These are phyloP conservation scores for Lachancea lanzarotensis DNA, from an alignment of 805 yeast species.

Conservation along the genomic window DNA sequence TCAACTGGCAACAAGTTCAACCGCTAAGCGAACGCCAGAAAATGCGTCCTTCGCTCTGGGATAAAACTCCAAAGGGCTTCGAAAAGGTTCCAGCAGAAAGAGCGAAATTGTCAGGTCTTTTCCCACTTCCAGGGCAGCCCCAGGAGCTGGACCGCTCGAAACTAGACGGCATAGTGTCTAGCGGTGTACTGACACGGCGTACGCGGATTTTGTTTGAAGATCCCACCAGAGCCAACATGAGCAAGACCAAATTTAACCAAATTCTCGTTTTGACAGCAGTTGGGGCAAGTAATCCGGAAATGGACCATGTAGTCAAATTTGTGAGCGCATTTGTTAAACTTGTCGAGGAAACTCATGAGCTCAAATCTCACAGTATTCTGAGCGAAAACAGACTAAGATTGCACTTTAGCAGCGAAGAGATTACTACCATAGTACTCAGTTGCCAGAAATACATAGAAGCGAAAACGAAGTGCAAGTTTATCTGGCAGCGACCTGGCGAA, in stretches of 20 bases:
- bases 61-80: conserved; percentile 61
- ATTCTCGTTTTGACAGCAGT: conserved; percentile 8
- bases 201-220: conserved; percentile 30
- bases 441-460: conserved; percentile 20
- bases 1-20: conserved; percentile 35
- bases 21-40: conserved; percentile 49
- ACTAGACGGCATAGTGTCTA: conserved; percentile 27
- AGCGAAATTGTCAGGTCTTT: conserved; percentile 73
- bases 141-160: conserved; percentile 29
- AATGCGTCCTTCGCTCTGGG: conserved; percentile 54
- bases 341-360: conserved; percentile 9
- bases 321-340: conserved; percentile 7
- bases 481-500: conserved; percentile 26
- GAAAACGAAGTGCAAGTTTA: conserved; percentile 8
- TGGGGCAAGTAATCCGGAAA: conserved; percentile 2
- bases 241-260: conserved; percentile 6
- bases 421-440: conserved; percentile 18
- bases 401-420: conserved; percentile 8
- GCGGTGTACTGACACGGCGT: conserved; percentile 24
- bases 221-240: conserved; percentile 23
- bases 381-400: conserved; percentile 6
- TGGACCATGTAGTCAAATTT: background rate
- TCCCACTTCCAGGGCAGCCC: conserved; percentile 66
- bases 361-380: conserved; percentile 1
- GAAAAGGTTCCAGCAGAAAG: conserved; percentile 67